Evolutionary conservation across 305 asterid species (phyloP).

Genomic region (Fraxinus greggii): DNA sequence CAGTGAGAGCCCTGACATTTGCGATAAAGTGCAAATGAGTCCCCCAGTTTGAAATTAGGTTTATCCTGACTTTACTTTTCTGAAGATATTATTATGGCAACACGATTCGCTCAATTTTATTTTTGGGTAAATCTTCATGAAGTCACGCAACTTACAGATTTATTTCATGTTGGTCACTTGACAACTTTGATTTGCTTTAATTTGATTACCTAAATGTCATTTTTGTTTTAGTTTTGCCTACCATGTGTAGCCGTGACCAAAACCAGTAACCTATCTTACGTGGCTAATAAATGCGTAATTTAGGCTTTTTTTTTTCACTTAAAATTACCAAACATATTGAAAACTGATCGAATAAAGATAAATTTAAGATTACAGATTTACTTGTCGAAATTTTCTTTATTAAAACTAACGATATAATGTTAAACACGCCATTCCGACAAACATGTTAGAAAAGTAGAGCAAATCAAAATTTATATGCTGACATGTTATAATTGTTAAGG

Average conservation of each 20-base stretch:
- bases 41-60: neutral
- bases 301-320: neutral
- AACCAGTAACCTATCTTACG: neutral
- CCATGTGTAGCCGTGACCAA: neutral
- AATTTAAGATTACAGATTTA: neutral
- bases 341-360: neutral
- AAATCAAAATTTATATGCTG: neutral
- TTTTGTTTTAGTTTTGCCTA: neutral
- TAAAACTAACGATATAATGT: neutral
- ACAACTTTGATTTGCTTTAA: neutral
- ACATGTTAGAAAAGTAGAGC: neutral
- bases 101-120: neutral
- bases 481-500: neutral
- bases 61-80: neutral
- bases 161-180: neutral
- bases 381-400: neutral
- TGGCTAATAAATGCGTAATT: neutral
- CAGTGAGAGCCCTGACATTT: neutral
- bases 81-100: neutral
- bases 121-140: neutral
- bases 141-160: neutral
- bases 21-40: neutral
- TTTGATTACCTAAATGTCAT: neutral
- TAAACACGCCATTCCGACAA: neutral
- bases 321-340: neutral